Percentiles rank a stretch among this genome's conserved stretches.
These are phyloP conservation scores for Hemisphaericaspora xylofermentans DNA, from an alignment of 1,139 yeast species.

Conservation along the genomic window DNA sequence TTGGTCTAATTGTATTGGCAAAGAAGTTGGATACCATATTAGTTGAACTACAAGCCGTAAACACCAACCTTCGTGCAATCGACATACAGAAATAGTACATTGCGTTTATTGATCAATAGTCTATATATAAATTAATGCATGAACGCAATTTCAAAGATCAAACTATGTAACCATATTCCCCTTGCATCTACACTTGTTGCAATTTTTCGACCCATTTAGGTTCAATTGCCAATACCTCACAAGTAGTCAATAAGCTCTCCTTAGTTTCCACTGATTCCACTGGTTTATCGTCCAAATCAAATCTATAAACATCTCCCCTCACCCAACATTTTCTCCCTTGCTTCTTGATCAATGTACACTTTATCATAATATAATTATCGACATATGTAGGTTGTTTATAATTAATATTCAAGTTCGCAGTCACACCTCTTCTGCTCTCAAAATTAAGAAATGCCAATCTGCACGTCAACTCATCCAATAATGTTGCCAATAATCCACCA, in stretches of 20 bases:
- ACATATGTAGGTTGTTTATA: slow-evolving; percentile 40
- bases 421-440: slow-evolving; percentile 42
- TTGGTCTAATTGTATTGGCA: slow-evolving; percentile 12
- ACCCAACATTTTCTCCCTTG: slow-evolving; percentile 46
- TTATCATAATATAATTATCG: slow-evolving; percentile 34
- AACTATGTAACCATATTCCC: too few relatives aligned
- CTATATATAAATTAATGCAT: slow-evolving; percentile 8
- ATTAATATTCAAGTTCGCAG: slow-evolving; percentile 46
- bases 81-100: slow-evolving; percentile 5
- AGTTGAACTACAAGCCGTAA: slow-evolving; percentile 11
- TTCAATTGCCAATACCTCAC: slow-evolving; percentile 46
- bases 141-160: too few relatives aligned
- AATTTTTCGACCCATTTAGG: slow-evolving; percentile 48
- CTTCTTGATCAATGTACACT: slow-evolving; percentile 34
- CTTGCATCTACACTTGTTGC: slow-evolving; percentile 10
- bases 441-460: slow-evolving; percentile 51
- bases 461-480: slow-evolving; percentile 54
- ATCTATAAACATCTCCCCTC: slow-evolving; percentile 35
- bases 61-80: slow-evolving; percentile 8
- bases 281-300: slow-evolving; percentile 17
- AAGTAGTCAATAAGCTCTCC: slow-evolving; percentile 33
- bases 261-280: slow-evolving; percentile 20
- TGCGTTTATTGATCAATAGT: slow-evolving; percentile 4
- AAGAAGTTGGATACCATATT: slow-evolving; percentile 13
- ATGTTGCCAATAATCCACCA: slow-evolving; percentile 55